Evolutionary conservation across 1,284 basidiomycete genomes (phyloP), one percentile per base, ranked within the genome.

Genomic region (Rhodotorula sp.): DNA sequence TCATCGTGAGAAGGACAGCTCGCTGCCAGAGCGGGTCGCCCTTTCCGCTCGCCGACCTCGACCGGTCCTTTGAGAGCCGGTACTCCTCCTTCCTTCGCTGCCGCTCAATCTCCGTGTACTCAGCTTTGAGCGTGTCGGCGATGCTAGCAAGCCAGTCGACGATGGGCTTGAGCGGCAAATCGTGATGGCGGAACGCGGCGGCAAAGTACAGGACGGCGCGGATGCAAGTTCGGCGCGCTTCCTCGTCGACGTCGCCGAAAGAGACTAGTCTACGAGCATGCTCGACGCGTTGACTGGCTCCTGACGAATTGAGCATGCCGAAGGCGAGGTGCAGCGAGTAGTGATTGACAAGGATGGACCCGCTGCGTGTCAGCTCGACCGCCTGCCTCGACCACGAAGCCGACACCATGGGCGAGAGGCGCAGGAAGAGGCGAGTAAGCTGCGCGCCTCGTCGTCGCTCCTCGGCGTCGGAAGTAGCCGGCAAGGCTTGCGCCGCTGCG

Each of bases 261-360:
- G 75, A 82, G 57, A 94, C 83, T 66, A 89, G 91, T 39, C 83
- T 84, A 47, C 84, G 86, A 19, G 88, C 88, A 68, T 86, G 86
- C 17, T 82, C 79, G 36, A 92, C 79, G 20, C 87, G 85, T 59
- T 84, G 83, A 8, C 83, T 81, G 66, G 87, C 83, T 27, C 85
- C 83, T 1, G 82, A 74, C 0, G 88, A 86, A 58, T 90, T 87
- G 49, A 95, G 85, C 75, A 89, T 86, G 59, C 92, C 85, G 10
- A 87, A 88, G n/a, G 92, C 84, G 27, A 90, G 86, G 74, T 91
- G 84, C 22, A 90, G 87, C 54, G 86, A 87, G 77, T 92, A 89
- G 34, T 94, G 88, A 79, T 98, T 97, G 80, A 90, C 88, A 19
- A 97, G 84, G 83, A 89, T 88, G 0, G 91, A 90, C 3, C 92